Percentiles rank a stretch among this genome's conserved stretches.
phyloP scores from a whole-genome alignment of 306 rosid species.

The Gillenia trifoliata region DNA sequence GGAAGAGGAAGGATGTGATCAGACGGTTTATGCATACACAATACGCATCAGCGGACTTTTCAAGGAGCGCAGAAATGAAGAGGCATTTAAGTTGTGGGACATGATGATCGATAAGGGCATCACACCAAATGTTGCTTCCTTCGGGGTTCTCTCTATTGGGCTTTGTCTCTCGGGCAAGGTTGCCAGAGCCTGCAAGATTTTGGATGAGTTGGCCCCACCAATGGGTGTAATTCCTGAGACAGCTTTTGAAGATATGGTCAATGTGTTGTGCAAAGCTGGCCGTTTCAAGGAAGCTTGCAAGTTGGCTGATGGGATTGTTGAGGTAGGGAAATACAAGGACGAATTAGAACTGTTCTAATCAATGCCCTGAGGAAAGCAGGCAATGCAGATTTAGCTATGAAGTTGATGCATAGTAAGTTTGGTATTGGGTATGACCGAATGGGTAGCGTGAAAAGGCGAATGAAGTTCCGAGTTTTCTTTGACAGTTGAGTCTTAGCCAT shows the following conservation, averaged over 20 bases:
- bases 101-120: slow-evolving; percentile 79
- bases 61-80: slow-evolving; percentile 70
- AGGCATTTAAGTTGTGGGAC: slow-evolving; percentile 73
- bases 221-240: too few relatives aligned
- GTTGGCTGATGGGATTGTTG: too few relatives aligned
- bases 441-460: slow-evolving; percentile 70
- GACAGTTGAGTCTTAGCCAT: slow-evolving; percentile 17
- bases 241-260: too few relatives aligned
- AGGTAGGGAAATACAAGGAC: slow-evolving; percentile 86
- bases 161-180: slow-evolving; percentile 83
- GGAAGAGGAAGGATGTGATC: slow-evolving; percentile 83
- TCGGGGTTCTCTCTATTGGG: slow-evolving; percentile 75
- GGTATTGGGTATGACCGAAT: slow-evolving; percentile 87
- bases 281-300: too few relatives aligned
- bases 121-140: slow-evolving; percentile 73
- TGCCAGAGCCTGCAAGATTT: slow-evolving; percentile 77
- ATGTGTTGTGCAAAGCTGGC: too few relatives aligned
- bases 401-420: slow-evolving; percentile 84
- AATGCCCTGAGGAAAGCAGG: slow-evolving; percentile 86
- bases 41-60: slow-evolving; percentile 64
- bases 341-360: slow-evolving; percentile 59
- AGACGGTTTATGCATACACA: slow-evolving; percentile 71
- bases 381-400: slow-evolving; percentile 69
- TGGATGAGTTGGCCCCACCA: too few relatives aligned
- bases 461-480: slow-evolving; percentile 61